These are phyloP conservation scores for Ceratocystis eucalypticola DNA, from an alignment of 2,329 filamentous ascomycete species.

Conservation along the genomic window DNA sequence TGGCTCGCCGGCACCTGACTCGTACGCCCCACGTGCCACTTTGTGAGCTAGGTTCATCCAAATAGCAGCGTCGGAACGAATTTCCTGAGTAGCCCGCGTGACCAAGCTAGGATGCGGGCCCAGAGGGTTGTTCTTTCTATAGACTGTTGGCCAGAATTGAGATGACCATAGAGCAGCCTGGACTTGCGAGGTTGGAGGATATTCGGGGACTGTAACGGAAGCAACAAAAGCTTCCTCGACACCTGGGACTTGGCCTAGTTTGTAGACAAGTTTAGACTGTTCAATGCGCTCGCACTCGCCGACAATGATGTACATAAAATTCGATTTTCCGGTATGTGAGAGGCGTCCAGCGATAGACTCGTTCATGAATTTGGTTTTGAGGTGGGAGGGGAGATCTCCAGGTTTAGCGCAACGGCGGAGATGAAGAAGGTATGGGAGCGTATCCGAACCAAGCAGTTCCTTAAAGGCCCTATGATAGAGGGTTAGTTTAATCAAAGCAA, in stretches of 20 bases:
- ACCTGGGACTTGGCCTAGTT: slow-evolving; percentile 23
- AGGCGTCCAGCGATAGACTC: slow-evolving; percentile 40
- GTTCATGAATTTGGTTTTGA: slow-evolving; percentile 49
- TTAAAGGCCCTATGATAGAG: slow-evolving; percentile 16
- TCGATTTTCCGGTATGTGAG: slow-evolving; percentile 46
- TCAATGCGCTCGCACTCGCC: slow-evolving; percentile 31
- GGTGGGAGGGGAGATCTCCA: slow-evolving; percentile 50
- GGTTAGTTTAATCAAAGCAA: too few species aligned
- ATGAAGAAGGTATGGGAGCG: slow-evolving; percentile 53
- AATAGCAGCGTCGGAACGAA: slow-evolving; percentile 47
- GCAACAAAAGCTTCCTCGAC: slow-evolving; percentile 44
- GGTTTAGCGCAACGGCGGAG: slow-evolving; percentile 65
- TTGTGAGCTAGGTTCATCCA: slow-evolving; percentile 57
- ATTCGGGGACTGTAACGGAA: slow-evolving; percentile 53
- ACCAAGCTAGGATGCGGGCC: slow-evolving; percentile 70
- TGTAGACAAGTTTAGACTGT: slow-evolving; percentile 30
- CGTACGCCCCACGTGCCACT: slow-evolving; percentile 46
- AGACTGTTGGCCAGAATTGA: slow-evolving; percentile 72
- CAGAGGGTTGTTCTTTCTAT: slow-evolving; percentile 76
- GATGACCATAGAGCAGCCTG: slow-evolving; percentile 63
- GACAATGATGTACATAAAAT: slow-evolving; percentile 46
- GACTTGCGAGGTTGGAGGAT: slow-evolving; percentile 60
- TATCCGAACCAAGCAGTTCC: slow-evolving; percentile 32
- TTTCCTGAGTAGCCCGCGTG: slow-evolving; percentile 53
- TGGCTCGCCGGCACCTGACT: slow-evolving; percentile 48